Evolutionary conservation across 129 eudicot species (phyloP).

Genomic region (Artemisia annua): DNA sequence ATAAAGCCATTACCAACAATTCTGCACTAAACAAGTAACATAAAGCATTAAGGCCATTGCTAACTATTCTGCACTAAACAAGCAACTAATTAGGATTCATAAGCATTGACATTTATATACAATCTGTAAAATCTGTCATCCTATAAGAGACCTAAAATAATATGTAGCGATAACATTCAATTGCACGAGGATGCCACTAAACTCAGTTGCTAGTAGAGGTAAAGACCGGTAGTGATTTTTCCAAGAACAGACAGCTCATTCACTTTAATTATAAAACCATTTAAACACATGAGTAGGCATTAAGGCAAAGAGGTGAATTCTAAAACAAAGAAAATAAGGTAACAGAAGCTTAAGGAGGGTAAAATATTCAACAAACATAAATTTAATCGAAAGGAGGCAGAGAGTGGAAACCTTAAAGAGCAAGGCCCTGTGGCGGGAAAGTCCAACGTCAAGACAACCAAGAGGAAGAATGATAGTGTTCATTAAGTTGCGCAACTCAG

Average conservation of each 20-base stretch:
- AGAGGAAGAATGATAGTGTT: constrained; percentile 79
- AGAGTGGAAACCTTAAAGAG: constrained; percentile 73
- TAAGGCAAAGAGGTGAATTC: constrained; percentile 36
- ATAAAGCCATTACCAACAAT: background rate
- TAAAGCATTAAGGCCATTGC: background rate
- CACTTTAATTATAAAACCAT: constrained; percentile 2
- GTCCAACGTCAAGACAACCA: constrained; percentile 88
- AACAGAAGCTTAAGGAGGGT: background rate
- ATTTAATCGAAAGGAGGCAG: constrained; percentile 17
- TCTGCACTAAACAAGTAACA: background rate
- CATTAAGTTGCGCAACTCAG: constrained; percentile 47
- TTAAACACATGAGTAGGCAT: background rate
- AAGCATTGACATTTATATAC: background rate
- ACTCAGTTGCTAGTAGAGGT: background rate
- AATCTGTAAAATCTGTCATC: background rate
- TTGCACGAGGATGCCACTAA: background rate
- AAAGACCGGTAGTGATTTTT: background rate
- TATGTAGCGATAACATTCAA: background rate
- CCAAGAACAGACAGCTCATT: background rate
- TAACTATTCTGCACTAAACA: constrained; percentile 1
- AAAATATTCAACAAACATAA: no score
- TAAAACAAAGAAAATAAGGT: constrained; percentile 56
- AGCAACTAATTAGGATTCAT: constrained; percentile 1
- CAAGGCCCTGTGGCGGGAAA: constrained; percentile 94
- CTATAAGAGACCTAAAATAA: constrained; percentile 3